Base-by-base conservation (phyloP, 768 basidiomycete genomes). In the Termitomyces sp. region DNA sequence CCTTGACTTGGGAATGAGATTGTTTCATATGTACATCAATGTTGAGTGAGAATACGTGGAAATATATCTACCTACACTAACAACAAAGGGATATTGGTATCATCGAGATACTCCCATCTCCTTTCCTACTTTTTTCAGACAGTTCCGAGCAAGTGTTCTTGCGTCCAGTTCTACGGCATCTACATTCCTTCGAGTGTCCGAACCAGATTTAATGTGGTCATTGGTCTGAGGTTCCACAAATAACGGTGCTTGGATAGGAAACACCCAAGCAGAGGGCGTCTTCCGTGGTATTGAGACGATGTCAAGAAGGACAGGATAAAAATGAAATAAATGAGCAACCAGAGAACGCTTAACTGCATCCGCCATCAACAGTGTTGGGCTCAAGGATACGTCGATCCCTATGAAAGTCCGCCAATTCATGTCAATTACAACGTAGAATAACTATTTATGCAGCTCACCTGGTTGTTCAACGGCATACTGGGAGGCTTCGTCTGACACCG, bases 281-380 rank as follows among this genome's bases (percentile, higher is more conserved):
- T 79, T 82, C 29, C 85, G 76, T 0, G 88, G 83, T 55, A 87
- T 81, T 2, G 92, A 84, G 8, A 82, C 86, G 48, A 96, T 87
- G 64, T 93, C 86, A 63, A 89, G 88, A 4, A 97, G 70, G 2
- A 90, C 72, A 0, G 83, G 74, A 66, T 95, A 95, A 57, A 96
- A 86, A 66, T 94, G 86, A 79, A 96, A 96, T 12, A 98, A 73
- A 65, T 96, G 94, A 0, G 89, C 93, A 16, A 84, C 79, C 0
- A 84, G 70, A 1, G 94, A 94, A 1, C 90, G 83, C 62, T 83
- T 84, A 13, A 88, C 82, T 0, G 88, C 82, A 58, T 92, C 86
- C 0, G 85, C 77, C 22, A 95, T 78, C 3, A 90, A 74, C 13
- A 74, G 73, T 13, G 82, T 73, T 0, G 86, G 81, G 1, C 77